Conservation (phyloP, 2,329 filamentous ascomycete genomes). For the Epichloe scottii region DNA sequence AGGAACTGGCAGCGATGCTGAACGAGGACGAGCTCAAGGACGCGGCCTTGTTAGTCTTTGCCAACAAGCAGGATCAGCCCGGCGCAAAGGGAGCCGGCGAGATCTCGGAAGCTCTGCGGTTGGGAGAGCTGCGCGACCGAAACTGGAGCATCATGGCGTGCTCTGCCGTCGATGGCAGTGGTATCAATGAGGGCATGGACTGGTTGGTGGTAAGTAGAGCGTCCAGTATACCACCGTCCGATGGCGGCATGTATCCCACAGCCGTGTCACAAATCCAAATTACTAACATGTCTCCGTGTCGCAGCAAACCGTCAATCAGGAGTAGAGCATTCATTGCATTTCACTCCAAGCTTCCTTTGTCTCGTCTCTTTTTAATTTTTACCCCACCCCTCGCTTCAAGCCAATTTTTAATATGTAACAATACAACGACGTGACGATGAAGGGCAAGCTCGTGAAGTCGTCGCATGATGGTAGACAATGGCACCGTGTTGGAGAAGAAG, state of each 20-base stretch:
- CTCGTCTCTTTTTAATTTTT: background rate
- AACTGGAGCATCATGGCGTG: slow-evolving; percentile 99
- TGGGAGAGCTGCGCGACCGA: slow-evolving; percentile 84
- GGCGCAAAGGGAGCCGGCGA: slow-evolving; percentile 93
- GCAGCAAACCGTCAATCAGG: slow-evolving; percentile 25
- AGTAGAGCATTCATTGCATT: slow-evolving; percentile 12
- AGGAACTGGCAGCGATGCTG: slow-evolving; percentile 88
- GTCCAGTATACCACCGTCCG: background rate
- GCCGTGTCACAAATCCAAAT: background rate
- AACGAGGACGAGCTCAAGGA: slow-evolving; percentile 95
- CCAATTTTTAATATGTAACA: slow-evolving; percentile 18
- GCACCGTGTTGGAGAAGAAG: slow-evolving; percentile 9
- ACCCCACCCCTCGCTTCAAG: background rate
- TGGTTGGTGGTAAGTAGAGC: slow-evolving; percentile 69
- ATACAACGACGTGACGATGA: slow-evolving; percentile 17
- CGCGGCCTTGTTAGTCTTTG: slow-evolving; percentile 84
- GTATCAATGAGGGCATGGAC: slow-evolving; percentile 96
- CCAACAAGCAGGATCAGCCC: slow-evolving; percentile 98
- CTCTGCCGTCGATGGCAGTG: slow-evolving; percentile 87
- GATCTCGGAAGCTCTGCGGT: slow-evolving; percentile 82
- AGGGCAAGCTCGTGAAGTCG: slow-evolving; percentile 7
- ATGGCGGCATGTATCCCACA: background rate
- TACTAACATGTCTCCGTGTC: slow-evolving; percentile 6
- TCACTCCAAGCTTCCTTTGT: background rate
- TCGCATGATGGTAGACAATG: slow-evolving; percentile 16